Conservation (phyloP, 2,329 filamentous ascomycete genomes). For the Pseudogymnoascus pannorum region DNA sequence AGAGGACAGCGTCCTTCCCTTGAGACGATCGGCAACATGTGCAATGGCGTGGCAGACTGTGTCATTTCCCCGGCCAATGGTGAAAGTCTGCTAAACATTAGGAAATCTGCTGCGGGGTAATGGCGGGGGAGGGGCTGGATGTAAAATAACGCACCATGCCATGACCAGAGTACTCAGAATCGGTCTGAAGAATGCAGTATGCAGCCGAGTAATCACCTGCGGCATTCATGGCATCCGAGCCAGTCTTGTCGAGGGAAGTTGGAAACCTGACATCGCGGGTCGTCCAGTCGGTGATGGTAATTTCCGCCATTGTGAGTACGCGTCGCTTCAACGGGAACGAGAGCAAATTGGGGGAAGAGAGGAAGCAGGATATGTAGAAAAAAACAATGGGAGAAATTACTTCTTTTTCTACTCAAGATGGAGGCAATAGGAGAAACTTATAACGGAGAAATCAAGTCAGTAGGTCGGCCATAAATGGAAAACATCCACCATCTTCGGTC, state of each 20-base stretch:
- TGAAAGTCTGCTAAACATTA: conserved; percentile 45
- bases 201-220: conserved; percentile 88
- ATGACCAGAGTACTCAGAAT: conserved; percentile 63
- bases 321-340: background rate
- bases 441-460: background rate
- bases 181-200: conserved; percentile 87
- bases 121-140: background rate
- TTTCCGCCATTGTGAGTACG: conserved; percentile 40
- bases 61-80: conserved; percentile 81
- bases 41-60: conserved; percentile 78
- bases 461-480: background rate
- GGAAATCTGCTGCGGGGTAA: background rate
- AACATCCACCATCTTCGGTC: conserved; percentile 1
- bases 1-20: conserved; percentile 64
- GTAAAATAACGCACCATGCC: conserved; percentile 55
- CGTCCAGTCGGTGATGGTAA: conserved; percentile 65
- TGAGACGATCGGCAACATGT: conserved; percentile 66
- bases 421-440: background rate
- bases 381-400: background rate
- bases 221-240: conserved; percentile 93
- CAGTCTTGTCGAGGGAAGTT: conserved; percentile 94
- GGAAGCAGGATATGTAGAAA: background rate
- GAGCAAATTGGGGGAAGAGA: background rate
- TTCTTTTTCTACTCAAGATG: background rate
- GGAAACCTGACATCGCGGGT: conserved; percentile 72